These are phyloP conservation scores for Tolypocladium sp. DNA, from an alignment of 2,329 filamentous ascomycete genomes.

Conservation along the genomic window DNA sequence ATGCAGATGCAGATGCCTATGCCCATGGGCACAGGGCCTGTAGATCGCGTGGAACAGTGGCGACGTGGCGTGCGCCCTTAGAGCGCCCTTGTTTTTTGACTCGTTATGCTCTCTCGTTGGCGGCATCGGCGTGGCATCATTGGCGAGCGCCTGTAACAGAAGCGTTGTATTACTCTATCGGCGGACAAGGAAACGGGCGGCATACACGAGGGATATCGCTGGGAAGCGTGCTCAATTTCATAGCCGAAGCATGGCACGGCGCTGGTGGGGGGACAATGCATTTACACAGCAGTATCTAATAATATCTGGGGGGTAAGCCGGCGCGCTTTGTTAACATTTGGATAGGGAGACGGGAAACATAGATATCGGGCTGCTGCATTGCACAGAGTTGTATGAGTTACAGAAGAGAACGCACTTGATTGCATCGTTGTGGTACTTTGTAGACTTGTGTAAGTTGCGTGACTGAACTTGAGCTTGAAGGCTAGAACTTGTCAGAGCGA, in stretches of 20 bases:
- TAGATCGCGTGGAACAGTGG: constrained; percentile 33
- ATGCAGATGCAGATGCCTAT: constrained; percentile 11
- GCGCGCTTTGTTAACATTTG: background rate
- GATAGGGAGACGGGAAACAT: background rate
- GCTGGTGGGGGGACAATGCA: background rate
- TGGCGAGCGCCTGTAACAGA: background rate
- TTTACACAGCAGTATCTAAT: background rate
- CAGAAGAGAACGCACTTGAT: background rate
- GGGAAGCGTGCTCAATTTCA: background rate
- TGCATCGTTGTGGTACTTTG: too few species aligned
- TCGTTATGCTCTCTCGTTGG: background rate
- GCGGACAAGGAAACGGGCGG: background rate
- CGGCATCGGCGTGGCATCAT: background rate
- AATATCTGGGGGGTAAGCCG: background rate
- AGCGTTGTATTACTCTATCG: background rate
- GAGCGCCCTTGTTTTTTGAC: constrained; percentile 1
- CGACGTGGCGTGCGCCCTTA: constrained; percentile 29
- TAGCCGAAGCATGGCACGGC: background rate
- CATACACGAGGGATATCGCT: background rate
- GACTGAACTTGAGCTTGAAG: background rate
- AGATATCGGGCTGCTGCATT: background rate
- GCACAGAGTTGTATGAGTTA: background rate
- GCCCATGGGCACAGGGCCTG: constrained; percentile 14
- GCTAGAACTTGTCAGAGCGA: background rate
- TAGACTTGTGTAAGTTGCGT: background rate